These are phyloP conservation scores for Mangifera indica DNA, from an alignment of 345 rosid species.

Conservation along the genomic window DNA sequence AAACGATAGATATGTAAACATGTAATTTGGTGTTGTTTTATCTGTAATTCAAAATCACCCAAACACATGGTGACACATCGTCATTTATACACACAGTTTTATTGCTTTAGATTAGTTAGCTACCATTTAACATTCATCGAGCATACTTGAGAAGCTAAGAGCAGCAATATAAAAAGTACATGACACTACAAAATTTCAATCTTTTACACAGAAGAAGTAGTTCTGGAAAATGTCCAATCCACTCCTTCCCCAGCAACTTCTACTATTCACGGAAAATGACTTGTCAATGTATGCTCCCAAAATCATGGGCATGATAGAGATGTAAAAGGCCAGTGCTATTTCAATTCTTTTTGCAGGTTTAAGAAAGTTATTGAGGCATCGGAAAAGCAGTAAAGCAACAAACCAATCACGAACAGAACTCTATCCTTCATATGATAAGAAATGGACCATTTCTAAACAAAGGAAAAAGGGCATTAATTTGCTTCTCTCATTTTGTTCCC, in stretches of 20 bases:
- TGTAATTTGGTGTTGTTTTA: no score
- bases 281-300: conserved; percentile 35
- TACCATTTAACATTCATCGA: neutral
- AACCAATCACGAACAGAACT: conserved; percentile 18
- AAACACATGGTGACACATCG: no score
- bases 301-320: conserved; percentile 40
- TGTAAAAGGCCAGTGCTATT: conserved; percentile 35
- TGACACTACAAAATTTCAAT: conserved; percentile 11
- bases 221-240: conserved; percentile 19
- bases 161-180: neutral
- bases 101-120: no score
- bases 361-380: conserved; percentile 33
- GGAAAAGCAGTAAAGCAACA: conserved; percentile 29
- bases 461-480: conserved; percentile 15
- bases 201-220: conserved; percentile 29
- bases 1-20: no score
- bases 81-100: no score
- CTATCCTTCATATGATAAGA: conserved; percentile 27
- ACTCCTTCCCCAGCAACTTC: conserved; percentile 26
- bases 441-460: conserved; percentile 38
- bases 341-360: conserved; percentile 46
- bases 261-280: conserved; percentile 68
- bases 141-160: conserved; percentile 1
- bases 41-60: no score
- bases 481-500: conserved; percentile 17